Percentiles rank a stretch among this genome's conserved stretches.
phyloP scores from a whole-genome alignment of 176 grass and related monocot species.

The Musa beccarii region DNA sequence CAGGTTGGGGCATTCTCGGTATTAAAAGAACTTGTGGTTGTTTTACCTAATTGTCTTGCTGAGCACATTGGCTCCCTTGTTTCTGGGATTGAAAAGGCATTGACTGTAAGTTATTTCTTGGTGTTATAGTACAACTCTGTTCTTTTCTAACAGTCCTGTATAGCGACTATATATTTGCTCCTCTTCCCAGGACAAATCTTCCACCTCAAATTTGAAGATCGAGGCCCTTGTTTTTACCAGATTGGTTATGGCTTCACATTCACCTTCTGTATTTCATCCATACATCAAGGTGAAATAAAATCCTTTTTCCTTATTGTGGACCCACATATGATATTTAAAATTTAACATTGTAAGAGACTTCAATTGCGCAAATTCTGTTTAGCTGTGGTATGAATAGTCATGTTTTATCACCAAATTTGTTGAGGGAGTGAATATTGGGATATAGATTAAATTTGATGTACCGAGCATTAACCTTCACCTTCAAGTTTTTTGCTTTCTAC shows the following conservation, averaged over 20 bases:
- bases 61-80: constrained; percentile 95
- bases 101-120: constrained; percentile 61
- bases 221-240: constrained; percentile 92
- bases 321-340: not conserved
- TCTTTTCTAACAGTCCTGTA: not conserved
- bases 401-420: not conserved
- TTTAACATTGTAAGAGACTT: not conserved
- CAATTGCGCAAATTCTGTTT: not conserved
- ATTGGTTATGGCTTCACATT: constrained; percentile 95
- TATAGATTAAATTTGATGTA: too few relatives aligned
- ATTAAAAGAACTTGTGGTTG: constrained; percentile 92
- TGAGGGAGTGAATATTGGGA: too few relatives aligned
- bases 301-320: not conserved
- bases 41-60: constrained; percentile 83
- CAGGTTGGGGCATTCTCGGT: constrained; percentile 94
- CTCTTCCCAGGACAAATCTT: constrained; percentile 80
- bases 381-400: not conserved
- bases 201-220: constrained; percentile 96
- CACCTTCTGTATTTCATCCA: constrained; percentile 81
- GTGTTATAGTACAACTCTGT: not conserved
- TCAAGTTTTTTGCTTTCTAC: not conserved
- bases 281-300: constrained; percentile 69
- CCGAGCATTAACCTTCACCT: not conserved
- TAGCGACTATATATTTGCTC: constrained; percentile 12
- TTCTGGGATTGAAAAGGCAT: constrained; percentile 96